A percentile compares a stretch with the other conserved stretches of the same genome.
Evolutionary conservation across 2,329 filamentous ascomycete species (phyloP).

Genomic region (Exophiala sp.): DNA sequence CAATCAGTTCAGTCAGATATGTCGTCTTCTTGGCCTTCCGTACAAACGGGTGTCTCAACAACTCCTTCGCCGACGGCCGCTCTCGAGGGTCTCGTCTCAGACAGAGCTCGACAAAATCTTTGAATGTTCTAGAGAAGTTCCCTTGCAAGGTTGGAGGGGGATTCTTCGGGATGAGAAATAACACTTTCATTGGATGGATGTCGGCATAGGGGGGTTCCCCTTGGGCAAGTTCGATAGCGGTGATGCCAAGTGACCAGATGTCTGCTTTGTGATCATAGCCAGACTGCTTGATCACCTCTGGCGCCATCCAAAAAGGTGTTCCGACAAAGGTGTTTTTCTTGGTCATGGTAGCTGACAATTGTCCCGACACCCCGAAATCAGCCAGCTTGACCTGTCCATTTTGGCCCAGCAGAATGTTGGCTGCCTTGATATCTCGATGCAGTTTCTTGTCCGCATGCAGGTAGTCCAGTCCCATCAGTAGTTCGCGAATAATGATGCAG

Average conservation of each 20-base stretch:
- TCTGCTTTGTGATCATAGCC: slow-evolving; percentile 97
- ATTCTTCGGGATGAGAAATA: slow-evolving; percentile 95
- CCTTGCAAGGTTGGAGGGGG: slow-evolving; percentile 74
- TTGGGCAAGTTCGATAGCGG: slow-evolving; percentile 81
- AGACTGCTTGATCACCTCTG: slow-evolving; percentile 96
- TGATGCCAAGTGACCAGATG: slow-evolving; percentile 95
- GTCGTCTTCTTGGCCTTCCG: slow-evolving; percentile 87
- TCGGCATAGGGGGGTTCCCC: slow-evolving; percentile 93
- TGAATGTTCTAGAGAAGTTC: slow-evolving; percentile 74
- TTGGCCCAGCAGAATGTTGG: slow-evolving; percentile 81
- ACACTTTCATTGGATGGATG: slow-evolving; percentile 96
- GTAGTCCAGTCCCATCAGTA: slow-evolving; percentile 86
- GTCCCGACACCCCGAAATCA: slow-evolving; percentile 94
- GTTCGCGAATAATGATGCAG: slow-evolving; percentile 84
- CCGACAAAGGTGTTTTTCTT: slow-evolving; percentile 99
- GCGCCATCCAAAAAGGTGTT: slow-evolving; percentile 99
- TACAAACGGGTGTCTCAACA: slow-evolving; percentile 86
- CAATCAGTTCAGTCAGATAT: slow-evolving; percentile 94
- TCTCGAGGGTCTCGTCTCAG: slow-evolving; percentile 84
- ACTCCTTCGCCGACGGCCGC: slow-evolving; percentile 75
- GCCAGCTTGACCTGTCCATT: slow-evolving; percentile 95
- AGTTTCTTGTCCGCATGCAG: slow-evolving; percentile 93
- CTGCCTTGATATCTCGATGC: slow-evolving; percentile 94
- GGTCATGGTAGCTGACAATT: slow-evolving; percentile 95
- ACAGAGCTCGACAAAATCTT: slow-evolving; percentile 78